Percentiles rank a stretch among this genome's conserved stretches.
Evolutionary conservation across 768 basidiomycete genomes (phyloP).

Genomic region (Clitopilus hobsonii): DNA sequence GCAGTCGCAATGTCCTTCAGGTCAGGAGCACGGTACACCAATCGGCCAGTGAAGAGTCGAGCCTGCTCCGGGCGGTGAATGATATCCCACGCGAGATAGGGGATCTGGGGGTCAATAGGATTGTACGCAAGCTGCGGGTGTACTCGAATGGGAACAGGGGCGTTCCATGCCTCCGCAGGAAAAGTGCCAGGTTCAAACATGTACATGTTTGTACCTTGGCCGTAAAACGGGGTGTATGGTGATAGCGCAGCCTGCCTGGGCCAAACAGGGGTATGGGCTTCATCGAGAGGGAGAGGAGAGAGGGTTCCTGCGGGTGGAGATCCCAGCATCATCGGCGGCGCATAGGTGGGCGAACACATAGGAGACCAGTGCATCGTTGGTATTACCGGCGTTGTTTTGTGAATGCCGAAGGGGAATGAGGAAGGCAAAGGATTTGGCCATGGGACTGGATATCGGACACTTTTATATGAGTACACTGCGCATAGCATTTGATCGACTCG

Average conservation of each 20-base stretch:
- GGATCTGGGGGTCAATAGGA: slow-evolving; percentile 28
- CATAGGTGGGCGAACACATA: not conserved
- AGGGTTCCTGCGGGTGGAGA: not conserved
- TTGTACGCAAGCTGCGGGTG: slow-evolving; percentile 31
- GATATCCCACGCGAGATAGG: slow-evolving; percentile 38
- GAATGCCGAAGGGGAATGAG: not conserved
- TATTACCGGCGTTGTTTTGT: not conserved
- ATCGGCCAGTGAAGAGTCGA: slow-evolving; percentile 24
- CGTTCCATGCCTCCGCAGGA: slow-evolving; percentile 12
- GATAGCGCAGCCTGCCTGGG: not conserved
- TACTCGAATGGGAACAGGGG: slow-evolving; percentile 18
- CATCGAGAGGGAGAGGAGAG: not conserved
- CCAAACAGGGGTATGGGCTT: not conserved
- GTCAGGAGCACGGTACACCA: slow-evolving; percentile 17
- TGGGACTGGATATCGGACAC: not conserved
- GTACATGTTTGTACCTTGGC: not conserved
- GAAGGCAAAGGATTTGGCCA: not conserved
- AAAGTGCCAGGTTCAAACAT: slow-evolving; percentile 19
- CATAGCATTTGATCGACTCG: not conserved
- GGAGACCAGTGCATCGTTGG: not conserved
- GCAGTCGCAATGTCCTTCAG: slow-evolving; percentile 27
- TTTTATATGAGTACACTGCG: not conserved
- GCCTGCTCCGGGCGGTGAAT: slow-evolving; percentile 32
- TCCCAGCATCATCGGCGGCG: not conserved
- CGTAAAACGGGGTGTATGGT: slow-evolving; percentile 7